phyloP scores from a whole-genome alignment of 345 rosid species.

The Cardamine occulta region DNA sequence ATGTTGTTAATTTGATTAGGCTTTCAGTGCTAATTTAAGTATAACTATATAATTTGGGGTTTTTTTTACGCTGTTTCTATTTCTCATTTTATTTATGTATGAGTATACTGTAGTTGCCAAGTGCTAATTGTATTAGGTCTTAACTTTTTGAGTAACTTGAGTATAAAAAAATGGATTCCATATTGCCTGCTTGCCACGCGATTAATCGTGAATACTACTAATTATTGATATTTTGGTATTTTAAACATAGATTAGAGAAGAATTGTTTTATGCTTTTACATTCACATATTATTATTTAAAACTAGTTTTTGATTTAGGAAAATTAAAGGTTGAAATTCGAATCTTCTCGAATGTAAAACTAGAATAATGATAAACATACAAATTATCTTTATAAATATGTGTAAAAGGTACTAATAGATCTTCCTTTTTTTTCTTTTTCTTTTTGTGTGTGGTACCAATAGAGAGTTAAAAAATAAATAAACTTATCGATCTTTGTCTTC shows the following conservation, averaged over 20 bases:
- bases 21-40: slow-evolving; percentile 11
- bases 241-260: not conserved
- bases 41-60: not conserved
- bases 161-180: not conserved
- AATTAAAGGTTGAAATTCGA: not conserved
- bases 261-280: not conserved
- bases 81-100: slow-evolving; percentile 11
- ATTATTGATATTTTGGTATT: slow-evolving; percentile 1
- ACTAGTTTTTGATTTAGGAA: not conserved
- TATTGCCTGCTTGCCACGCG: not conserved
- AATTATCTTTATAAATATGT: not conserved
- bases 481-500: not conserved
- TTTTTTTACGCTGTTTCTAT: not conserved
- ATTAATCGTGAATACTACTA: not conserved
- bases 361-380: no score
- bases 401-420: no score
- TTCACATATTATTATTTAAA: not conserved
- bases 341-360: not conserved
- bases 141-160: not conserved
- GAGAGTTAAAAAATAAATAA: no score
- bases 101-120: not conserved
- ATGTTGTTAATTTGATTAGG: slow-evolving; percentile 21
- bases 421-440: no score
- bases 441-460: no score
- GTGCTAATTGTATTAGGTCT: slow-evolving; percentile 3